phyloP scores from a whole-genome alignment of 164 flowering plant species.

The Protea cynaroides region DNA sequence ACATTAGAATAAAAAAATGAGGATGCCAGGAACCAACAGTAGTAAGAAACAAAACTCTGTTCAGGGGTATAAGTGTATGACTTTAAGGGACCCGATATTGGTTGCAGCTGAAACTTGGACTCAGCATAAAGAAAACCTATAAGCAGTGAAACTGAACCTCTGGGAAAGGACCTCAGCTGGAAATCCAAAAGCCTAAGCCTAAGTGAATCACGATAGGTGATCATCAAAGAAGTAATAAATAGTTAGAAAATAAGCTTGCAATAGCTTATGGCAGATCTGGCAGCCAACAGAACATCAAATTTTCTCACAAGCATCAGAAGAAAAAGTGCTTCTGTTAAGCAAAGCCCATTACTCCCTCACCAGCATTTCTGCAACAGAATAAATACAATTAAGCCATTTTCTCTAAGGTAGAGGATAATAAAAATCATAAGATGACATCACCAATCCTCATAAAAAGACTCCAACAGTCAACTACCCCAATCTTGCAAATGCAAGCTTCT shows the following conservation, averaged over 20 bases:
- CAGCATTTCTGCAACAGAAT: conserved; percentile 81
- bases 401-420: conserved; percentile 35
- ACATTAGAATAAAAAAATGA: neutral
- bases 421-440: conserved; percentile 39
- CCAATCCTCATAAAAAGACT: conserved; percentile 30
- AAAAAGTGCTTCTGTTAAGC: conserved; percentile 53
- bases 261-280: conserved; percentile 25
- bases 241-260: no score
- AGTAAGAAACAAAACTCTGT: neutral
- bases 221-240: neutral
- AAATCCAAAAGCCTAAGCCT: conserved; percentile 12
- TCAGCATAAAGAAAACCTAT: neutral
- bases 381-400: conserved; percentile 48
- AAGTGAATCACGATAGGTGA: conserved; percentile 5
- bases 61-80: neutral
- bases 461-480: conserved; percentile 28
- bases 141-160: conserved; percentile 4
- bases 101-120: conserved; percentile 5
- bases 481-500: conserved; percentile 38
- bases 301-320: conserved; percentile 56
- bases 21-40: neutral
- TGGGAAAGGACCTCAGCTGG: conserved; percentile 3
- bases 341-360: conserved; percentile 60
- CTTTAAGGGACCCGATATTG: neutral
- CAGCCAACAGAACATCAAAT: no score